Percentiles rank a stretch among this genome's conserved stretches.
These are phyloP conservation scores for Castanea mollissima DNA, from an alignment of 306 rosid genomes.

Conservation along the genomic window DNA sequence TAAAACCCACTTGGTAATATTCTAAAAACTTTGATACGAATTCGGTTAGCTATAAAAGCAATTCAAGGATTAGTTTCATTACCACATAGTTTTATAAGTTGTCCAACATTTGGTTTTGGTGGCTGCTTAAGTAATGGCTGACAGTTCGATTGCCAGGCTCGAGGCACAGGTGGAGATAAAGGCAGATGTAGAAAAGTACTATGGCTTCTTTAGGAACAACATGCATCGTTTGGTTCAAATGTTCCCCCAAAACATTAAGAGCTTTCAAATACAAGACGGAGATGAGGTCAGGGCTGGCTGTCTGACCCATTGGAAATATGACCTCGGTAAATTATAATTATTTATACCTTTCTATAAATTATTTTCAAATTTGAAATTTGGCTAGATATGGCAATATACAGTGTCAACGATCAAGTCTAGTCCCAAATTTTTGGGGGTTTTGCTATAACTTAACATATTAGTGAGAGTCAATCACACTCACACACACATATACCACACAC, in stretches of 20 bases:
- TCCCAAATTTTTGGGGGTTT: no score
- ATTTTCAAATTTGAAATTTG: neutral
- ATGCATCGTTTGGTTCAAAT: slow-evolving; percentile 18
- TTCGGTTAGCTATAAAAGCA: neutral
- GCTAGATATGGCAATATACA: neutral
- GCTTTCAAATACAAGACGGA: slow-evolving; percentile 19
- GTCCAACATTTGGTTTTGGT: neutral
- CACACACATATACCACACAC: no score
- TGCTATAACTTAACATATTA: no score
- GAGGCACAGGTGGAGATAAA: slow-evolving; percentile 22
- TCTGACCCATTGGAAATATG: slow-evolving; percentile 2
- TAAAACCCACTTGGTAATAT: neutral
- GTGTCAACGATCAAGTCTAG: no score
- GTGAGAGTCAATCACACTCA: no score
- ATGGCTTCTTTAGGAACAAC: slow-evolving; percentile 21
- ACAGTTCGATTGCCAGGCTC: neutral
- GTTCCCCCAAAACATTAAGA: slow-evolving; percentile 8
- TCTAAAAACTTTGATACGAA: neutral
- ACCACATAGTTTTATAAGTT: neutral
- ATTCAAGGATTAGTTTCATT: neutral
- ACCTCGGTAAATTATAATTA: slow-evolving; percentile 3
- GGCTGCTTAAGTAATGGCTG: neutral
- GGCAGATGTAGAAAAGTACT: slow-evolving; percentile 11
- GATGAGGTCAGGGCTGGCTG: slow-evolving; percentile 8
- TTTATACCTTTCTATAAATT: neutral